Base-by-base conservation (phyloP, 225 moss, liverwort and hornwort species). In the Bryum argenteum region DNA sequence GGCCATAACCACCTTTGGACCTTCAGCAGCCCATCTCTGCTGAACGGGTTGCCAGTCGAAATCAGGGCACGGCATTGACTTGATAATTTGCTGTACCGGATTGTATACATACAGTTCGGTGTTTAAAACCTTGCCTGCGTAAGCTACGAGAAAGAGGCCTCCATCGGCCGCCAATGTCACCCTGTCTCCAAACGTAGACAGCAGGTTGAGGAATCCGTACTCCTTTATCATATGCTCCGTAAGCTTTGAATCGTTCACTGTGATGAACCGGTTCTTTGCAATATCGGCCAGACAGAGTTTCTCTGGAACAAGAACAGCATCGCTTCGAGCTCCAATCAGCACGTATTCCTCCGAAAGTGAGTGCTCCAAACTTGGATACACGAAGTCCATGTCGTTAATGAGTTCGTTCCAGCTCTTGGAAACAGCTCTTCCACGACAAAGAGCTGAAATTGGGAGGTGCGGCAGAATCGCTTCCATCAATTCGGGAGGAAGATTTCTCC, bases 181-280 rank as follows among this genome's bases (percentile, higher is more conserved):
- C 48, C 48, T 26, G 48, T 48, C 28, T 47, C 17, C 16, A 41
- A 61, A 61, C 1, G 11, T 0, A 3, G 5, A 19, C 3, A 39
- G 11, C 1, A 10, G 59, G 17, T 10, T 10, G 19, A 8, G 2
- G 26, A 23, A 47, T 10, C 65, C 48, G 48, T 26, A 1, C 50
- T 11, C 11, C 21, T 22, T 2, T 26, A 17, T 5, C 17, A 65
- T n/a, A 13, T 28, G 18, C 3, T 50, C 33, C 8, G 20, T 42
- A 11, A 28, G 50, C 2, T 50, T 50, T 7, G 17, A 48, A 11
- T 50, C 10, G 17, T 23, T 6, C 6, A 50, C 3, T 4, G n/a
- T 65, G 65, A 65, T 28, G 28, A 50, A 50, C 24, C 28, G 48
- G 14, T 65, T 50, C 11, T 48, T 65, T 9, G 33, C 65, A 65